Evolutionary conservation across 208 protist genomes (phyloP).

Genomic region (Porcisia hertigi): DNA sequence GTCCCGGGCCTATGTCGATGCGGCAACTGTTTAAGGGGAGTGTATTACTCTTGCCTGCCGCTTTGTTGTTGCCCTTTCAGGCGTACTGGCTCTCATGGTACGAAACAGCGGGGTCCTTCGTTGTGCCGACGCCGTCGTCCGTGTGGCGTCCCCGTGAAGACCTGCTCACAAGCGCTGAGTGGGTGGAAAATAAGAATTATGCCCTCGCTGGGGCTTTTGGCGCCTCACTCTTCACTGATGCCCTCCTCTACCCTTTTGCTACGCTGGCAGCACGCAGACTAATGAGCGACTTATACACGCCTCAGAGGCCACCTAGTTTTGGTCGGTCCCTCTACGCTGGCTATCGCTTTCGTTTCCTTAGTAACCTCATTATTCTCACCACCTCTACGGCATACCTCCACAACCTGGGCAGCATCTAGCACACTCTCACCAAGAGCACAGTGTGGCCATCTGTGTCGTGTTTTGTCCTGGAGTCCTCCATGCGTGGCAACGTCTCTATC

Average conservation of each 20-base stretch:
- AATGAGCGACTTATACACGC: conserved; percentile 44
- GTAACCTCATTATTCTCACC: conserved; percentile 52
- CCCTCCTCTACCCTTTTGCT: conserved; percentile 47
- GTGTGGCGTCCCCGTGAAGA: conserved; percentile 61
- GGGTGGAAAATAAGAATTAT: conserved; percentile 58
- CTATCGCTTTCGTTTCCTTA: conserved; percentile 63
- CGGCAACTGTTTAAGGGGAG: conserved; percentile 39
- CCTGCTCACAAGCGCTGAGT: conserved; percentile 43
- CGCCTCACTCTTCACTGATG: conserved; percentile 46
- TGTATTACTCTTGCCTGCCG: conserved; percentile 39
- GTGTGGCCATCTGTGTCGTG: neutral
- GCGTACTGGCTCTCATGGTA: conserved; percentile 77
- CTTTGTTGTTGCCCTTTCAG: conserved; percentile 56
- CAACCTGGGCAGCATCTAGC: conserved; percentile 22
- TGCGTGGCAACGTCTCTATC: neutral
- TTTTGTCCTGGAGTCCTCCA: neutral
- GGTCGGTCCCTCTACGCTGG: conserved; percentile 56
- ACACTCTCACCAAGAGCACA: neutral
- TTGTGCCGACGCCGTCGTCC: conserved; percentile 73
- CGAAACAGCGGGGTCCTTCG: conserved; percentile 67
- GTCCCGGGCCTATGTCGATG: conserved; percentile 41
- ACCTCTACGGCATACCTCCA: conserved; percentile 40
- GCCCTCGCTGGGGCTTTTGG: conserved; percentile 67
- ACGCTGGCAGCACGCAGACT: conserved; percentile 37
- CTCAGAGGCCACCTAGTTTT: conserved; percentile 48